Base-by-base conservation (phyloP, 2,329 filamentous ascomycete species). In the Teratosphaeria gauchensis region DNA sequence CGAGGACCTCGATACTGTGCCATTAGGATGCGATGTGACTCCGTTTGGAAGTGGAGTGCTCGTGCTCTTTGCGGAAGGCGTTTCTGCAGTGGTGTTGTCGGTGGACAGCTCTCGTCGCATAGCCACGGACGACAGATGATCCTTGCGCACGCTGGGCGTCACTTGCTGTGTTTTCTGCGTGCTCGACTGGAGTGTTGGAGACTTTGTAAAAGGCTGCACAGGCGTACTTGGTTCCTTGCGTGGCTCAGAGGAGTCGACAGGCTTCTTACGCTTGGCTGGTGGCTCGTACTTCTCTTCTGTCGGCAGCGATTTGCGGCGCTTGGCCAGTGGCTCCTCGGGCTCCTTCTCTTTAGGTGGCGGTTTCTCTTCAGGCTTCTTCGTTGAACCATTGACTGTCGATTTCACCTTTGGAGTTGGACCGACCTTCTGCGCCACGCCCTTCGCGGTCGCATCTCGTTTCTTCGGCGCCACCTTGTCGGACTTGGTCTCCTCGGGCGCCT, bases 361-460 rank as follows among this genome's bases (percentile, higher is more conserved):
- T 12, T 31, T 56, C 2, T 59, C 55, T 9, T 28, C 54, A 28
- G 21, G 24, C 33, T 46, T 56, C 28, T 56, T 56, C 35, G 54
- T 55, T 24, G 53, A 21, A 33, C 32, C 55, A 24, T 57, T 61
- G 28, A 51, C 35, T 33, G 54, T 48, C 32, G 58, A 11, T 14
- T 38, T 38, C 21, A 53, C 46, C 31, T 55, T 56, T 61, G 32
- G 51, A 56, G 55, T 54, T 4, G 59, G 57, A 12, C 63, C 64
- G 35, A 70, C 57, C 51, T 67, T 69, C 56, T 69, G 67, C 11
- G 68, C 68, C n/a, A 69, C 68, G 11, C 68, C 68, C 56, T 69
- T 69, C 0, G 61, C 62, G 12, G 60, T 63, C 32, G 48, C 51
- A 55, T 55, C 58, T 35, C 19, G 59, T 58, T 21, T 62, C 58